Conservation (phyloP, 2,329 filamentous ascomycete species). For the Fusarium subglutinans region DNA sequence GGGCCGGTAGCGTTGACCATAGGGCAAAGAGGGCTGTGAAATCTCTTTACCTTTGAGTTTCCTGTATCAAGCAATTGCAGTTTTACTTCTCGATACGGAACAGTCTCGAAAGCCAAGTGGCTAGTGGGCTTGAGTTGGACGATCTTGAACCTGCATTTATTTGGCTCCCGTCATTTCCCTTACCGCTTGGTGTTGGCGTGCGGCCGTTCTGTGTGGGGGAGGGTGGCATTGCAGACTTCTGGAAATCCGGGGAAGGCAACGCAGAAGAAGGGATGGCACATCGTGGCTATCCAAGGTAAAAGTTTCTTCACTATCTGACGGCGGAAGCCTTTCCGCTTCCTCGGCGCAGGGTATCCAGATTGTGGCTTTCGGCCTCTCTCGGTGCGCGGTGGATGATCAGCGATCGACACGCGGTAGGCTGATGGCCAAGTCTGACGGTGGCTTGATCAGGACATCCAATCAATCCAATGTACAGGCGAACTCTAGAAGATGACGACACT, state of each 20-base stretch:
- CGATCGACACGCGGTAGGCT: constrained; percentile 28
- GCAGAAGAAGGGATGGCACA: not conserved
- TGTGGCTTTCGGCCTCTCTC: constrained; percentile 9
- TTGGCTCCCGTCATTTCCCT: constrained; percentile 30
- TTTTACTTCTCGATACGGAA: constrained; percentile 20
- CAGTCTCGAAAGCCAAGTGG: constrained; percentile 27
- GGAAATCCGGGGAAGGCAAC: constrained; percentile 34
- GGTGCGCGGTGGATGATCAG: constrained; percentile 25
- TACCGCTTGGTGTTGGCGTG: constrained; percentile 23
- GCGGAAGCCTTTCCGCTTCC: constrained; percentile 28
- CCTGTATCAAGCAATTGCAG: not conserved
- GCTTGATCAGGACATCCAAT: constrained; percentile 23
- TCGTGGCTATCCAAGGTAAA: constrained; percentile 3
- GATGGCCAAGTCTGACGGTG: constrained; percentile 21
- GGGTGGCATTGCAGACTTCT: constrained; percentile 37
- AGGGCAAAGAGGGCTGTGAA: constrained; percentile 3
- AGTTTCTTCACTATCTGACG: constrained; percentile 8
- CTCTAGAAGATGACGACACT: constrained; percentile 17
- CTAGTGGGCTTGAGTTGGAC: constrained; percentile 18
- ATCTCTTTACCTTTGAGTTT: constrained; percentile 22
- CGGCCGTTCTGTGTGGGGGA: constrained; percentile 24
- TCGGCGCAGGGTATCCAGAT: not conserved
- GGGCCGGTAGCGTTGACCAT: constrained; percentile 14
- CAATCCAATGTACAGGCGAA: constrained; percentile 11
- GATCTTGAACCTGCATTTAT: constrained; percentile 32